Conservation (phyloP, 2,329 filamentous ascomycete genomes). For the Botrytis paeoniae region DNA sequence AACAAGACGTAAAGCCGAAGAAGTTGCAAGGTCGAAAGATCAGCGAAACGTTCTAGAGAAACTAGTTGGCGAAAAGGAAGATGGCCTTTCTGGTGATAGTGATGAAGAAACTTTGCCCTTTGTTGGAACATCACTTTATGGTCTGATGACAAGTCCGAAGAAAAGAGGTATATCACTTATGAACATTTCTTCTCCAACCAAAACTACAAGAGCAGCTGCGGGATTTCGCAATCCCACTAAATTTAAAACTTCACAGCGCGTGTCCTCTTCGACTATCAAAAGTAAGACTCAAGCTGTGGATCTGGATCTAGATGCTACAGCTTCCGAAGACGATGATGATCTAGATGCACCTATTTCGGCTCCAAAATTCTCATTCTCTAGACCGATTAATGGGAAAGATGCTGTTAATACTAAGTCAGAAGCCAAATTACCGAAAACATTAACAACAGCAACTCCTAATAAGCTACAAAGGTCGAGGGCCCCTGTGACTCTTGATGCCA, state of each 20-base stretch:
- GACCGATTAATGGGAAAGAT: neutral
- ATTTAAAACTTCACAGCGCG: neutral
- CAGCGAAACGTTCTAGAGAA: constrained; percentile 39
- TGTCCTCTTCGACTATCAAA: constrained; percentile 2
- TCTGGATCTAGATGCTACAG: constrained; percentile 14
- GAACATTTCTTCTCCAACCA: constrained; percentile 25
- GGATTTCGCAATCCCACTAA: constrained; percentile 32
- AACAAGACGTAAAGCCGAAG: constrained; percentile 36
- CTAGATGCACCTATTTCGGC: constrained; percentile 32
- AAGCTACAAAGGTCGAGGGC: neutral
- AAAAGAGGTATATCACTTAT: constrained; percentile 36
- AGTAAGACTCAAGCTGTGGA: neutral
- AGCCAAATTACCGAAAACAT: neutral
- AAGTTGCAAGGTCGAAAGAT: constrained; percentile 38
- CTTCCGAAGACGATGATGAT: constrained; percentile 31
- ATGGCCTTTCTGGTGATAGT: constrained; percentile 33
- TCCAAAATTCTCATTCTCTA: constrained; percentile 24
- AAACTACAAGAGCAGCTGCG: constrained; percentile 36
- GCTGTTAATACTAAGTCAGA: neutral
- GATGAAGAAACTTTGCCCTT: constrained; percentile 37
- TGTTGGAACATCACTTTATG: constrained; percentile 42
- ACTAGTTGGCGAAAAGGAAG: constrained; percentile 27
- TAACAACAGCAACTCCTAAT: neutral
- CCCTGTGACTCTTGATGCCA: neutral
- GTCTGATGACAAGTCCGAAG: constrained; percentile 44